phyloP scores from a whole-genome alignment of 306 rosid species.

The Lablab purpureus region DNA sequence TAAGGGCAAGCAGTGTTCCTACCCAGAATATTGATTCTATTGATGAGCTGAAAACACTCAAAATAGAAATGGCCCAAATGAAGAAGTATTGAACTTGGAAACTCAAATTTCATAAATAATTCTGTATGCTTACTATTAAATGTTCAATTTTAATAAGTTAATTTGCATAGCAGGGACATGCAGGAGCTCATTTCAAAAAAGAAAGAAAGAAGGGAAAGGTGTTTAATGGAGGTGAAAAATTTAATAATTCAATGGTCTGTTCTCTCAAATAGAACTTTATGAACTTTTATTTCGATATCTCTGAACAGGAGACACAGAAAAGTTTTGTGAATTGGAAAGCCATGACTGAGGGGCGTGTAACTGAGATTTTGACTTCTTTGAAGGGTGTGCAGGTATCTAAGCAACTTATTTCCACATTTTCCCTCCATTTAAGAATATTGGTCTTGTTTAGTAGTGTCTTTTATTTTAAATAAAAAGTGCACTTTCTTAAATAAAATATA shows the following conservation, averaged over 20 bases:
- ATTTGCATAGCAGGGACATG: constrained; percentile 63
- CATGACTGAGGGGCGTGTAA: constrained; percentile 55
- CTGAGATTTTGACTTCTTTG: constrained; percentile 58
- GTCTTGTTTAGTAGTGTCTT: background rate
- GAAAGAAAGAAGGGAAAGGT: constrained; percentile 46
- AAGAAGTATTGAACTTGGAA: constrained; percentile 55
- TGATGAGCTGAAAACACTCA: constrained; percentile 62
- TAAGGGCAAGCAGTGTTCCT: constrained; percentile 29
- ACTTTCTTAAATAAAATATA: background rate
- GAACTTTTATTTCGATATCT: constrained; percentile 21
- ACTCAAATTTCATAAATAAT: constrained; percentile 22
- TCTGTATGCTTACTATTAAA: constrained; percentile 10
- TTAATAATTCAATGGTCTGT: background rate
- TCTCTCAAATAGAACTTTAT: constrained; percentile 20
- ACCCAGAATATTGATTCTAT: constrained; percentile 48
- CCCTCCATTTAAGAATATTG: background rate
- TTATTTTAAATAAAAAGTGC: background rate
- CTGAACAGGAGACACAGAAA: constrained; percentile 53
- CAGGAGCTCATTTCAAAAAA: constrained; percentile 56
- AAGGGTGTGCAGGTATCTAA: constrained; percentile 67
- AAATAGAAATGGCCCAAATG: constrained; percentile 61
- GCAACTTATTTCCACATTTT: constrained; percentile 2
- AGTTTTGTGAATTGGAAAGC: constrained; percentile 57
- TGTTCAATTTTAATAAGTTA: constrained; percentile 22
- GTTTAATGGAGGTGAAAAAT: constrained; percentile 56